Base-by-base conservation (phyloP, 352 stramenopile species). In the Phytophthora pini region DNA sequence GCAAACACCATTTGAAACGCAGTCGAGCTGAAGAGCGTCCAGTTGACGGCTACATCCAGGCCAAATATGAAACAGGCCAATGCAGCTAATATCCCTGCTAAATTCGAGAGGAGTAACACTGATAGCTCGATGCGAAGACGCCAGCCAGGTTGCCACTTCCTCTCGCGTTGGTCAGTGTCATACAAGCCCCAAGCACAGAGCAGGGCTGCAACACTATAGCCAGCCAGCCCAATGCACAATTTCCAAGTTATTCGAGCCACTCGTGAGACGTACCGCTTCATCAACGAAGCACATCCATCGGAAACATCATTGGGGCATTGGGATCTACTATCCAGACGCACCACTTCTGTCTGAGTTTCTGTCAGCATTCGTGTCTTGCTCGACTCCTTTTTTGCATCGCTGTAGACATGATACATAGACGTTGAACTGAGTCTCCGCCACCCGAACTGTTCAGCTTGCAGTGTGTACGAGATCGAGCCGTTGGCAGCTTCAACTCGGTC, bases 1-100 rank as follows among this genome's bases (percentile, higher is more conserved):
- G 74, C 70, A 44, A 89, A 85, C 20, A 89, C 31, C 29, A 85
- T 48, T 55, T 87, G 78, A 3, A 89, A 59, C 1, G 84, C 59
- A 20, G 51, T 83, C 3, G 80, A 84, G 13, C 67, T 82, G 50
- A 89, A 82, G 22, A 86, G 44, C 9, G 76, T 71, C 63, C 66
- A 80, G 1, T 66, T 50, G 1, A 46, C 40, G 39, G 68, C 57
- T 7, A 89, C 46, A 56, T 89, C 80, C 7, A 88, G 39, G 2
- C 74, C 63, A 3, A 89, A 27, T 7, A 82, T 60, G 5, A 74
- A 61, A 7, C 70, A 65, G 0, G 47, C 66, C 15, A 89, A 58
- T 1, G 80, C 58, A 15, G 64, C 39, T 27, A 89, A 68, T 13
- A 50, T 44, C 11, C 60, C 68, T 4, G 55, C 31, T 7, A 87